A percentile compares a stretch with the other conserved stretches of the same genome.
phyloP scores from a whole-genome alignment of 2,329 filamentous ascomycete genomes.

The Alternaria infectoria region DNA sequence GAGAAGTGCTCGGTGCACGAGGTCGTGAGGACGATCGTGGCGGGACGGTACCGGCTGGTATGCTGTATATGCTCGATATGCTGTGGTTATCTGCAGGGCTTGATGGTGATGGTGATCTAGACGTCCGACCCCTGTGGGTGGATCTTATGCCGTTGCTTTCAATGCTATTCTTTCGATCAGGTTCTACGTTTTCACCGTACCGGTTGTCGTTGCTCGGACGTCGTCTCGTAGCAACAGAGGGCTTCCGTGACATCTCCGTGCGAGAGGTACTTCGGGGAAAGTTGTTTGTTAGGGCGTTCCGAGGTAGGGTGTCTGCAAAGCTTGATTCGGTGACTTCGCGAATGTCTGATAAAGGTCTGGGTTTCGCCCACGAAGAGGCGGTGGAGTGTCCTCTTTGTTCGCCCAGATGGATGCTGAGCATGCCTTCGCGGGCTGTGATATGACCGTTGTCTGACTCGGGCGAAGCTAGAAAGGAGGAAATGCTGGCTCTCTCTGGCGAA shows the following conservation, averaged over 20 bases:
- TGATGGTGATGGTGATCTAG: slow-evolving; percentile 43
- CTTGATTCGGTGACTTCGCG: slow-evolving; percentile 59
- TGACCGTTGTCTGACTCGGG: slow-evolving; percentile 18
- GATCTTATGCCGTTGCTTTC: slow-evolving; percentile 39
- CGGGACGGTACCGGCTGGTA: slow-evolving; percentile 54
- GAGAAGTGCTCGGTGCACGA: slow-evolving; percentile 34
- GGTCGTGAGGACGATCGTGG: slow-evolving; percentile 54
- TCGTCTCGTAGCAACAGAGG: slow-evolving; percentile 37
- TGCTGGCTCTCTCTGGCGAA: slow-evolving; percentile 24
- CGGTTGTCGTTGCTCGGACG: slow-evolving; percentile 40
- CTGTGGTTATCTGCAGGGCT: slow-evolving; percentile 46
- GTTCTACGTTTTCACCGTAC: slow-evolving; percentile 36
- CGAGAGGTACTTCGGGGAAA: slow-evolving; percentile 34
- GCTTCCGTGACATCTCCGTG: slow-evolving; percentile 39
- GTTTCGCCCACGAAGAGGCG: slow-evolving; percentile 41
- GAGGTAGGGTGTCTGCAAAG: slow-evolving; percentile 48
- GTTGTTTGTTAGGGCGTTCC: slow-evolving; percentile 31
- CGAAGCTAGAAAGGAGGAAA: slow-evolving; percentile 15
- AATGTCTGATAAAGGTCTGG: slow-evolving; percentile 57
- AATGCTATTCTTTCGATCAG: slow-evolving; percentile 35
- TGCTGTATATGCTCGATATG: slow-evolving; percentile 53
- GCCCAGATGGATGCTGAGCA: slow-evolving; percentile 32
- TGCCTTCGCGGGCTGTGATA: slow-evolving; percentile 26
- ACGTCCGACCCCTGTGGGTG: slow-evolving; percentile 28
- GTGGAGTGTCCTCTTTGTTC: slow-evolving; percentile 33